Conservation (phyloP, 106 monocot genomes). For the Vanilla planifolia region DNA sequence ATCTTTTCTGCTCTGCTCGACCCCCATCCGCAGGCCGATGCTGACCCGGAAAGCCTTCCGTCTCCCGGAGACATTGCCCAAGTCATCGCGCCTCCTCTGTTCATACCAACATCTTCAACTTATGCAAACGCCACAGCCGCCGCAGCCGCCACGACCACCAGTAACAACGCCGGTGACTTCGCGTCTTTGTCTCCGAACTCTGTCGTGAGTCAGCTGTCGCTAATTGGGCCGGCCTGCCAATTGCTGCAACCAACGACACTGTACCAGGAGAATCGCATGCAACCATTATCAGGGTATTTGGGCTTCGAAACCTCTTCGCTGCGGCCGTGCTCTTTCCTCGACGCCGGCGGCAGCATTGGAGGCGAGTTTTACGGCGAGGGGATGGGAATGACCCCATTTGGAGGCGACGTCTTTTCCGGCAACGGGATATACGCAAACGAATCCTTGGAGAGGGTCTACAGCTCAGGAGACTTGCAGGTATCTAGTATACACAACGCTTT, state of each 20-base stretch:
- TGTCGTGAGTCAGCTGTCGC: conserved; percentile 5
- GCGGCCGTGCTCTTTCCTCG: conserved; percentile 17
- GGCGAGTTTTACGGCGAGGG: too few species aligned
- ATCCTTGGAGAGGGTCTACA: conserved; percentile 24
- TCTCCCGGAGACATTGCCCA: not conserved
- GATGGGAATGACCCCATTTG: too few species aligned
- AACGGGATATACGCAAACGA: conserved; percentile 6
- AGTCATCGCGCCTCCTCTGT: not conserved
- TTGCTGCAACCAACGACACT: conserved; percentile 8
- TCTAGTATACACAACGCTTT: too few species aligned
- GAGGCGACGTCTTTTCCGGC: too few species aligned
- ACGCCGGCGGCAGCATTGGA: too few species aligned
- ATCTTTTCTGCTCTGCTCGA: conserved; percentile 37
- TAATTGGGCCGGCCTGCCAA: not conserved
- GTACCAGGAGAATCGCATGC: conserved; percentile 18
- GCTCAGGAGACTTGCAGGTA: conserved; percentile 55
- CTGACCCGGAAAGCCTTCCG: not conserved
- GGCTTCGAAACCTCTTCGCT: conserved; percentile 20
- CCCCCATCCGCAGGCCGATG: conserved; percentile 3
- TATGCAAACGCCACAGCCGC: not conserved
- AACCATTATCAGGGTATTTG: conserved; percentile 24
- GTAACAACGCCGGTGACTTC: not conserved
- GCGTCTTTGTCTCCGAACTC: not conserved
- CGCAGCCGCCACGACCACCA: not conserved
- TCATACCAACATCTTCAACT: not conserved